A percentile compares a stretch with the other conserved stretches of the same genome.
These are phyloP conservation scores for Daldinia grandis DNA, from an alignment of 495 filamentous ascomycete genomes.

Conservation along the genomic window DNA sequence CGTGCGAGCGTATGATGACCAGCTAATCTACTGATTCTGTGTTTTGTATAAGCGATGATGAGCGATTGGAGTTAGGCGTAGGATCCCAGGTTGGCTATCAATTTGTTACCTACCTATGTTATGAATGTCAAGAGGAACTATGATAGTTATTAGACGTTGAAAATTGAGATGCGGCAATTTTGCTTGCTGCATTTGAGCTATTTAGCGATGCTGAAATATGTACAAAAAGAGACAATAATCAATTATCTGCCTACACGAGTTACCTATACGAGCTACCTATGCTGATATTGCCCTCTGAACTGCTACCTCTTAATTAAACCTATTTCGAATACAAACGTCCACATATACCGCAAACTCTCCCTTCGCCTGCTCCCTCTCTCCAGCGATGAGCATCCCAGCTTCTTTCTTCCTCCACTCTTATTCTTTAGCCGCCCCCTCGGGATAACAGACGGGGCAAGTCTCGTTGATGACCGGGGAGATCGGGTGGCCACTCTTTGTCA, in stretches of 20 bases:
- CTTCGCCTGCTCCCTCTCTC: conserved; percentile 14
- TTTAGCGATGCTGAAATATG: background rate
- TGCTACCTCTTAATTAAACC: background rate
- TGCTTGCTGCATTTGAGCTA: background rate
- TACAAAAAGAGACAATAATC: background rate
- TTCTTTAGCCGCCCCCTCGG: conserved; percentile 17
- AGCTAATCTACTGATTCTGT: conserved; percentile 51
- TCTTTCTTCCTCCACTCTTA: conserved; percentile 13
- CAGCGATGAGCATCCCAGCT: background rate
- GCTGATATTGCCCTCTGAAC: background rate
- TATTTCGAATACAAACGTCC: background rate
- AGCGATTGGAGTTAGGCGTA: background rate
- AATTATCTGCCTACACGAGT: background rate
- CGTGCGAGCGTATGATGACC: conserved; percentile 58
- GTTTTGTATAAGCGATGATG: background rate
- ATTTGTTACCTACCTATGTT: too few relatives aligned
- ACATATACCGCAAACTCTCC: background rate
- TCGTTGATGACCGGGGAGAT: conserved; percentile 16
- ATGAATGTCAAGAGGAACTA: too few relatives aligned
- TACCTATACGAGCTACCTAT: background rate
- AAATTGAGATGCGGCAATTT: background rate
- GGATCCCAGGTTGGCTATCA: background rate
- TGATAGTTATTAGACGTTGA: background rate
- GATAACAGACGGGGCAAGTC: conserved; percentile 30
- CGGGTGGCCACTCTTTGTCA: background rate